A percentile compares a stretch with the other conserved stretches of the same genome.
These are phyloP conservation scores for Chalciporus piperatus DNA, from an alignment of 768 basidiomycete species.

Conservation along the genomic window DNA sequence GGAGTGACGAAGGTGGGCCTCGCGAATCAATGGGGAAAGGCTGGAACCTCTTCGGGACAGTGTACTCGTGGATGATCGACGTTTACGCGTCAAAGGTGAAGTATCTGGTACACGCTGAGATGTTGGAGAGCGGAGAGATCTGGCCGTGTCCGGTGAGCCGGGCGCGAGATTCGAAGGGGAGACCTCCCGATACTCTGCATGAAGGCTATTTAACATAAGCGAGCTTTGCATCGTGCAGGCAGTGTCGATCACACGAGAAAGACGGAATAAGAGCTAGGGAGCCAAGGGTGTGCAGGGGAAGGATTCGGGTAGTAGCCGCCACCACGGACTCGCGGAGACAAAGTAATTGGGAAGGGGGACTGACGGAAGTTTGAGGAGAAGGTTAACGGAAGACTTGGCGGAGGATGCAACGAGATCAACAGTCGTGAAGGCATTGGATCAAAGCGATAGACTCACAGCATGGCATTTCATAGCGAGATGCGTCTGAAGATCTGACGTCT, in stretches of 20 bases:
- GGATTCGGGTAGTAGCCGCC: slow-evolving; percentile 10
- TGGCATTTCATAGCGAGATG: slow-evolving; percentile 5
- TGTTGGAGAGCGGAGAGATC: slow-evolving; percentile 13
- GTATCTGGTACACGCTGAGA: slow-evolving; percentile 23
- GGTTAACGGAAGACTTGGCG: slow-evolving; percentile 27
- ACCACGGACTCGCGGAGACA: too few species aligned
- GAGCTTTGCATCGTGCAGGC: slow-evolving; percentile 40
- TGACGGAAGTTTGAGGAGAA: slow-evolving; percentile 23
- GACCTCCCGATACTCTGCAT: slow-evolving; percentile 5
- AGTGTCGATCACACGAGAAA: slow-evolving; percentile 38
- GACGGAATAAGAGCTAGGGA: slow-evolving; percentile 3
- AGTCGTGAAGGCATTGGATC: slow-evolving; percentile 14
- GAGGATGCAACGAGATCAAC: slow-evolving; percentile 16
- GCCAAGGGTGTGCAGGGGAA: slow-evolving; percentile 8
- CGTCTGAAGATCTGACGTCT: not conserved
- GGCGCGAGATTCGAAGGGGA: slow-evolving; percentile 44
- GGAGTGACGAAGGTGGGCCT: slow-evolving; percentile 20
- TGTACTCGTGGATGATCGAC: slow-evolving; percentile 29
- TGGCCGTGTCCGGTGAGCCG: slow-evolving; percentile 37
- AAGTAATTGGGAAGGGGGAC: slow-evolving; percentile 11
- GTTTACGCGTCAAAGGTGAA: slow-evolving; percentile 32
- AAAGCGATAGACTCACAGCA: slow-evolving; percentile 16
- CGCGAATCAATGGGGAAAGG: slow-evolving; percentile 27
- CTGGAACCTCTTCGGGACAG: slow-evolving; percentile 38
- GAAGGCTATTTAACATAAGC: slow-evolving; percentile 37